Conservation (phyloP, 805 yeast genomes). For the Wickerhamiella australiensis region DNA sequence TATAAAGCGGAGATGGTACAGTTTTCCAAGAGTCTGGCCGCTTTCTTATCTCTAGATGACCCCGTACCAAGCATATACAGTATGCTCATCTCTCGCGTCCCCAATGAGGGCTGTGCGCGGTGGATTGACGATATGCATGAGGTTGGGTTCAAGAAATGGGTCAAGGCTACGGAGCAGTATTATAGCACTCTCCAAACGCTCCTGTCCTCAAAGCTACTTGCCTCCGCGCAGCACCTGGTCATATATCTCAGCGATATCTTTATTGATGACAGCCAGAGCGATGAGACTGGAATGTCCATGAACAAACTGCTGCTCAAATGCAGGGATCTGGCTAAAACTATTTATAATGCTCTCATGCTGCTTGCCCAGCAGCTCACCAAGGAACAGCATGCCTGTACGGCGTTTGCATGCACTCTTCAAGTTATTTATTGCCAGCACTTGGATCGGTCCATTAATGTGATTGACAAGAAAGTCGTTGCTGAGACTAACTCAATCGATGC, state of each 20-base stretch:
- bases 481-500: conserved; percentile 4
- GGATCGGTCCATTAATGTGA: conserved; percentile 6
- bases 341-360: neutral
- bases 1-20: neutral
- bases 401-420: conserved; percentile 9
- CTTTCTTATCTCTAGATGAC: neutral
- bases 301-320: neutral
- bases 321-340: neutral
- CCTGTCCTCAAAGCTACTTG: conserved; percentile 3
- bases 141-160: conserved; percentile 22
- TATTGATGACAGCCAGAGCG: neutral
- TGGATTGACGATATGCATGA: conserved; percentile 22
- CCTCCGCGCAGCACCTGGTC: conserved; percentile 7
- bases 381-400: neutral
- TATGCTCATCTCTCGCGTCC: conserved; percentile 4
- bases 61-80: conserved; percentile 2
- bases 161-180: conserved; percentile 12
- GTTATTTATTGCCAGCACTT: conserved; percentile 3
- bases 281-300: neutral
- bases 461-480: conserved; percentile 1
- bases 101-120: neutral
- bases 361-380: neutral
- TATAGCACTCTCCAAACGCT: conserved; percentile 12
- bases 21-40: neutral
- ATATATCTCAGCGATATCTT: conserved; percentile 9